These are phyloP conservation scores for Hypericum androsaemum DNA, from an alignment of 345 rosid genomes.

Conservation along the genomic window DNA sequence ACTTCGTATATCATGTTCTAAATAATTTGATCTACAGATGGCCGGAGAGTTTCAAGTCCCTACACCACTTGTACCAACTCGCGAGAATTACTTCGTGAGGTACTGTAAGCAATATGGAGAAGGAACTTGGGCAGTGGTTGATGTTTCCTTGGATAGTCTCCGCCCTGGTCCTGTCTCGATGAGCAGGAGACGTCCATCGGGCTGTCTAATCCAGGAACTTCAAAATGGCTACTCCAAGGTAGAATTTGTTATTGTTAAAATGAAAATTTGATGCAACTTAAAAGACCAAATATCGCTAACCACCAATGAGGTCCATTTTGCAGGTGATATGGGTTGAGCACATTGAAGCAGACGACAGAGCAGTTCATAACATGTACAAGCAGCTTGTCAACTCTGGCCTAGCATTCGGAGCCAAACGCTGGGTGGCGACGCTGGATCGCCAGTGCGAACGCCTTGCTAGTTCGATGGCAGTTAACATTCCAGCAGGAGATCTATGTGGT, in stretches of 20 bases:
- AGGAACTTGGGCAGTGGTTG: constrained; percentile 73
- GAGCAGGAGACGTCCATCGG: constrained; percentile 67
- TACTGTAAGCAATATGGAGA: constrained; percentile 65
- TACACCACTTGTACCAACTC: constrained; percentile 73
- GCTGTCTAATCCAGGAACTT: constrained; percentile 90
- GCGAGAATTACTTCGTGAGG: constrained; percentile 77
- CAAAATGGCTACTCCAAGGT: constrained; percentile 94
- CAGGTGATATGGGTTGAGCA: constrained; percentile 56
- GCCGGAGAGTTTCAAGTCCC: constrained; percentile 71
- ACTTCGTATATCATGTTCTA: no score
- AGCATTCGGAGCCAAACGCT: constrained; percentile 41
- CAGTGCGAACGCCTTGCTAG: constrained; percentile 23
- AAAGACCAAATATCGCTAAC: constrained; percentile 24
- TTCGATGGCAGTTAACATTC: constrained; percentile 3
- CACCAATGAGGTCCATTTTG: constrained; percentile 29
- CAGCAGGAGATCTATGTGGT: constrained; percentile 8
- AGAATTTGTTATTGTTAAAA: neutral
- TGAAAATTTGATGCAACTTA: no score
- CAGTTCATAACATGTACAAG: constrained; percentile 19
- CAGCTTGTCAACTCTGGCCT: constrained; percentile 28
- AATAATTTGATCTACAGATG: constrained; percentile 36
- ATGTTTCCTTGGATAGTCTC: constrained; percentile 66
- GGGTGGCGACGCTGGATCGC: constrained; percentile 29
- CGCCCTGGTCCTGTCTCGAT: constrained; percentile 30
- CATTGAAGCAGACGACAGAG: constrained; percentile 30